These are phyloP conservation scores for Epichloe sp. DNA, from an alignment of 2,329 filamentous ascomycete species.

Conservation along the genomic window DNA sequence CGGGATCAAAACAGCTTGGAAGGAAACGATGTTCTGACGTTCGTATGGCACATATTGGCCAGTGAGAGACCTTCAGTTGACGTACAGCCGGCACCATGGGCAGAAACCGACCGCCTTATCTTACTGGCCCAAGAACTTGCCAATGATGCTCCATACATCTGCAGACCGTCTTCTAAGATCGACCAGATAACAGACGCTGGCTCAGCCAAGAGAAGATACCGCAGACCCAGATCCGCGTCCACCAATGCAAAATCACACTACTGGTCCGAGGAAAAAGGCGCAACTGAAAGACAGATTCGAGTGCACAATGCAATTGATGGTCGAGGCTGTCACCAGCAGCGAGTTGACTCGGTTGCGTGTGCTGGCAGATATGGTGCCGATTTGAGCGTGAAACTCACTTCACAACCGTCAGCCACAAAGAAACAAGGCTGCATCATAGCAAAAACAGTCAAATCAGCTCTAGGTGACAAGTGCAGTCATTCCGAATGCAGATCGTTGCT, in stretches of 20 bases:
- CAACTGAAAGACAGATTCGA: not conserved
- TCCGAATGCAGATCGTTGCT: not conserved
- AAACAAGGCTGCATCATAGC: not conserved
- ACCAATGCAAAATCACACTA: not conserved
- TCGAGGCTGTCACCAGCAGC: not conserved
- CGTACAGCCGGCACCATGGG: constrained; percentile 15
- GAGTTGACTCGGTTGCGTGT: not conserved
- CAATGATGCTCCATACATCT: constrained; percentile 10
- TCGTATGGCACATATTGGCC: constrained; percentile 15
- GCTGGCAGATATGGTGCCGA: not conserved
- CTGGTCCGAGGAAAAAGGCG: constrained; percentile 1
- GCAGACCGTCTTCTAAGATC: constrained; percentile 2
- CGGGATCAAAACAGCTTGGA: constrained; percentile 13
- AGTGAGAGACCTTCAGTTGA: constrained; percentile 3
- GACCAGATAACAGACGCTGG: not conserved
- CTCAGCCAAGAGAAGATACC: not conserved
- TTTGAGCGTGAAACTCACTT: not conserved
- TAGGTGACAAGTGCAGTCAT: not conserved
- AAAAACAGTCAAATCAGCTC: not conserved
- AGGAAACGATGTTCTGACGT: constrained; percentile 21
- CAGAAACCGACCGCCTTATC: constrained; percentile 23
- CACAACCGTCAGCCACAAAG: not conserved
- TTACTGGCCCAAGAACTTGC: constrained; percentile 16
- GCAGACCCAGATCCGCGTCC: not conserved
- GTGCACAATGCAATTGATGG: not conserved